Evolutionary conservation across 2,329 filamentous ascomycete species (phyloP).

Genomic region (Ceratocystiopsis minuta): DNA sequence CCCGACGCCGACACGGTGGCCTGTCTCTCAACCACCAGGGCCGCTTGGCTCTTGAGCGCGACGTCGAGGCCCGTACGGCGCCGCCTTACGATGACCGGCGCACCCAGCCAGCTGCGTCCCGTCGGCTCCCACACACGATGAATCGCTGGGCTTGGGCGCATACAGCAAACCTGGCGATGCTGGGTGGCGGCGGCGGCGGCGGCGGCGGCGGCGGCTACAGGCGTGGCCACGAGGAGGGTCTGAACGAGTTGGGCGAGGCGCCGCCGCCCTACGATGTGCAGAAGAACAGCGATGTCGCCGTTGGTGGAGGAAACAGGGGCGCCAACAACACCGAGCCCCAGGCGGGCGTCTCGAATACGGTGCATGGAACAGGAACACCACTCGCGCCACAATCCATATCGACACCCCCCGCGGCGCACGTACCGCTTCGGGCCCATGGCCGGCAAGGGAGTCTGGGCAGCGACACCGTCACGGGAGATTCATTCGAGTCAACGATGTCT

Average conservation of each 20-base stretch:
- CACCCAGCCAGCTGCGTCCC: background rate
- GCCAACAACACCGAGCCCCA: too few species aligned
- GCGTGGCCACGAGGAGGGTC: slow-evolving; percentile 8
- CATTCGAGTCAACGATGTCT: too few species aligned
- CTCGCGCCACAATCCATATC: too few species aligned
- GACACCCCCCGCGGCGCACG: too few species aligned
- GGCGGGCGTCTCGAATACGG: too few species aligned
- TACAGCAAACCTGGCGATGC: background rate
- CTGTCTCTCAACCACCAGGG: slow-evolving; percentile 5
- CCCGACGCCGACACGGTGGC: background rate
- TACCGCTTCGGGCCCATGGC: too few species aligned
- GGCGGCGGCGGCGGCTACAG: too few species aligned
- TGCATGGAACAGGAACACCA: too few species aligned
- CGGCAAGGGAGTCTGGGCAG: too few species aligned
- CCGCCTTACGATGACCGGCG: background rate
- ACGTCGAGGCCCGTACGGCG: background rate
- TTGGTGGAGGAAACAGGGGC: background rate
- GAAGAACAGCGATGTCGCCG: background rate
- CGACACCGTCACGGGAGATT: too few species aligned
- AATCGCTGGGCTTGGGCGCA: slow-evolving; percentile 7
- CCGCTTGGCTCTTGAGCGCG: slow-evolving; percentile 4
- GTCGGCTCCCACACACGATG: background rate
- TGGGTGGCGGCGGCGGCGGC: background rate
- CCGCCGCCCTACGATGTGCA: slow-evolving; percentile 11
- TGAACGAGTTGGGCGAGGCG: slow-evolving; percentile 13